Base-by-base conservation (phyloP, 371 early-diverging fungal genomes). In the Circinella umbellata region DNA sequence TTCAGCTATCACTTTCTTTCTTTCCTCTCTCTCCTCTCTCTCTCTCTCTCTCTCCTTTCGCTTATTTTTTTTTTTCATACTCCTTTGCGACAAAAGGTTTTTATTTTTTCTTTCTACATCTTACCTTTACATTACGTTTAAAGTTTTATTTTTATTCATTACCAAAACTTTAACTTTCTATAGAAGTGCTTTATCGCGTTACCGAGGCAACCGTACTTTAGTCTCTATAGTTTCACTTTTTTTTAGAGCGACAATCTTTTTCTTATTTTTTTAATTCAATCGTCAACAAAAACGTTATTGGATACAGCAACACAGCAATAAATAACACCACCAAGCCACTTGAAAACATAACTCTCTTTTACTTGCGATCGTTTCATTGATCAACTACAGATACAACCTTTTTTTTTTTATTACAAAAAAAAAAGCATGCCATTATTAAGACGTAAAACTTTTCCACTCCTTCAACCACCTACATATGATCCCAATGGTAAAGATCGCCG, bases 381-480 rank as follows among this genome's bases (percentile, higher is more conserved):
- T 13, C 51, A 51, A 51, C 8, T 13, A 4, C 15, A 57, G 4
- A 1, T 17, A 57, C 57, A 57, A 57, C 57, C 27, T 7, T 34
- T 27, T 6, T 17, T 11, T 34, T 57, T 57, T 34, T 18, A 15
- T 53, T 15, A 15, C 15, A 73, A 57, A 27, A 27, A 27, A 27
- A 27, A 27, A 27, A 27, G 27, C 60, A 89, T 90, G 90, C 90
- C 90, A 54, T 79, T 89, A 49, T 74, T 86, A 46, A 87, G 86
- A 72, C 87, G 89, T 27, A 88, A 87, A 68, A 62, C 72, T 64
- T 66, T 80, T 37, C 71, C 73, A 68, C 81, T 81, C 13, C 70
- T 89, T 61, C 71, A 78, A 36, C 72, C 80, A 15, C 85, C 87
- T 42, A 66, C 78, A 4, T 78, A 77, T 38, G 87, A 87, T 53